Evolutionary conservation across 1,139 yeast genomes (phyloP).

Genomic region (Kodamaea alishanica): DNA sequence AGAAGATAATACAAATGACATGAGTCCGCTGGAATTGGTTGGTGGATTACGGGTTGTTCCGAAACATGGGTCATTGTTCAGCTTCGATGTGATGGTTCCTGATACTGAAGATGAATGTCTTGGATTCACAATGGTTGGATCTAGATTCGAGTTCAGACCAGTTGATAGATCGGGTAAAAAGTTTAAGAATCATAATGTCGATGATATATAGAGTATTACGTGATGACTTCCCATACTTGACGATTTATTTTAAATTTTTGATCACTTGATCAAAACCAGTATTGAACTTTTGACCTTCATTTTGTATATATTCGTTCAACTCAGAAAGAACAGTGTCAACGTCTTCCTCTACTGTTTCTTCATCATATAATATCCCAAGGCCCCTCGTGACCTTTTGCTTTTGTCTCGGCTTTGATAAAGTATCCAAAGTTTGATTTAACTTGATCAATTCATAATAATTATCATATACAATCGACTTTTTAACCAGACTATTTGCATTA

Average conservation of each 20-base stretch:
- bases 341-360: slow-evolving; percentile 1
- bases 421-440: slow-evolving; percentile 35
- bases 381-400: slow-evolving; percentile 6
- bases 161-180: slow-evolving; percentile 83
- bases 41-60: slow-evolving; percentile 57
- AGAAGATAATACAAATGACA: slow-evolving; percentile 11
- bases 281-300: slow-evolving; percentile 23
- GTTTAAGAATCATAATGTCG: slow-evolving; percentile 75
- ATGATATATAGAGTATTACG: slow-evolving; percentile 39
- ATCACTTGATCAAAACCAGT: slow-evolving; percentile 30
- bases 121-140: slow-evolving; percentile 71
- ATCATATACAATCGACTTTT: slow-evolving; percentile 46
- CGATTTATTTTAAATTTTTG: slow-evolving; percentile 16
- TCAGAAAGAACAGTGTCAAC: slow-evolving; percentile 28
- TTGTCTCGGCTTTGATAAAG: slow-evolving; percentile 22
- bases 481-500: slow-evolving; percentile 40
- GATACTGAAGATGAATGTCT: slow-evolving; percentile 29
- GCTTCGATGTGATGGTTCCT: slow-evolving; percentile 46
- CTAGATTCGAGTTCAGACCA: slow-evolving; percentile 71
- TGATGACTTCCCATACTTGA: slow-evolving; percentile 20
- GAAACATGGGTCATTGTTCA: slow-evolving; percentile 59
- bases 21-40: slow-evolving; percentile 32
- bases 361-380: slow-evolving; percentile 10
- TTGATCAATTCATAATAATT: slow-evolving; percentile 46
- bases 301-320: slow-evolving; percentile 24